Evolutionary conservation across 345 rosid genomes (phyloP), one percentile per base, ranked within the genome.

Genomic region (Arabis alpina): DNA sequence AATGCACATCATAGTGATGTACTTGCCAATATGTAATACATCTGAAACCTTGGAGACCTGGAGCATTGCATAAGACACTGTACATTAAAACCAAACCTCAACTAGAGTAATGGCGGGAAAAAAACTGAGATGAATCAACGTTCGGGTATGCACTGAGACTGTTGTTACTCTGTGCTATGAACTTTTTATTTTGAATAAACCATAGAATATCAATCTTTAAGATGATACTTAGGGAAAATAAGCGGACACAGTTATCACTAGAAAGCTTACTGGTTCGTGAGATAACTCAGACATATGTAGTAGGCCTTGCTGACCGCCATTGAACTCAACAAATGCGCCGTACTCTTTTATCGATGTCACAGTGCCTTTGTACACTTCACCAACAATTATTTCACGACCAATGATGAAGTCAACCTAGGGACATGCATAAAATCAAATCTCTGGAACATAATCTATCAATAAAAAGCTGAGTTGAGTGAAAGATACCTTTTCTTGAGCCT

Each of bases 251-350:
- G 13, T 40, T 57, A 34, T 39, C 54, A 44, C 11, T 23, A 34
- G 12, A 75, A 66, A 66, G 61, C 88, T 44, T 82, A 94, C 97
- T 79, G 87, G 91, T 70, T 82, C 91, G 78, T 94, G 96, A 61
- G 99, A 91, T 68, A 94, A 71, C 84, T 94, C 99, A 36, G 99
- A 91, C 73, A 94, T 76, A 76, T 94, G 97, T 48, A 94, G 86
- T 77, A 94, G 75, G 61, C 96, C 99, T 66, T 85, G 90, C 66
- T 94, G 97, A 56, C 99, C 97, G 71, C 99, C 99, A 80, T 80
- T 89, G 53, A 94, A 94, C 84, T 91, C 96, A 77, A 94, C 90
- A 70, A 94, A 91, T 48, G 99, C 99, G 55, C 99, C 99, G 54
- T 94, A 94, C 79, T 94, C 97, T 83, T 94, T 94, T 25, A 94